Base-by-base conservation (phyloP, 2,329 filamentous ascomycete species). In the Penicillium polonicum region DNA sequence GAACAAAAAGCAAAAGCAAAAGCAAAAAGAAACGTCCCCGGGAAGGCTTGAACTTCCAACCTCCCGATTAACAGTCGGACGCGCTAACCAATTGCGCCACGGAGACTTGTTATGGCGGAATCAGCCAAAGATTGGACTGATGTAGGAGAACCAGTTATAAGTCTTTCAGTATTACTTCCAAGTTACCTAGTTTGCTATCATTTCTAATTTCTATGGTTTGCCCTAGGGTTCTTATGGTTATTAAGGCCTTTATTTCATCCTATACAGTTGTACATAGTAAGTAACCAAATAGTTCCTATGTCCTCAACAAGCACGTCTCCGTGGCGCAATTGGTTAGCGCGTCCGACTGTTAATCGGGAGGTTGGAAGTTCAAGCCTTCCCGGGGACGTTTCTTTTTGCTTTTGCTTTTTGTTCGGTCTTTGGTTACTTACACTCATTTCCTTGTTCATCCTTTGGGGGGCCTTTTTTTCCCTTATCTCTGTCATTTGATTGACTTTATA, bases 11-110 rank as follows among this genome's bases (percentile, higher is more conserved):
- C 21, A 41, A 35, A n/a, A 23, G 48, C 27, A 41, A 48, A 48
- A 23, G 13, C 29, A 59, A 66, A 66, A 65, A 65, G 25, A 57
- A 57, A 46, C 72, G 72, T 74, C 70, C 72, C 72, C 69, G 72
- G 71, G 71, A 74, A 74, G 72, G 72, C 72, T 75, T 70, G 72
- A 75, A 74, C 72, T 74, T 74, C 72, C 72, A 72, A 73, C 72
- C 65, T 67, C 65, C 63, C 60, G 65, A 67, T 67, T 67, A 67
- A 67, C 65, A 67, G 65, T 67, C 65, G 60, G 63, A 67, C 65
- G 65, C 65, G 65, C 65, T 67, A 67, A 54, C 65, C 65, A 41
- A 67, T 67, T 67, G 65, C 64, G 65, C 64, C 64, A 67, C 64
- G 64, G 62, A 67, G 65, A 33, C 27, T 27, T 27, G 27, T 27